These are phyloP conservation scores for Maudiozyma pseudohumilis DNA, from an alignment of 805 yeast species.

Conservation along the genomic window DNA sequence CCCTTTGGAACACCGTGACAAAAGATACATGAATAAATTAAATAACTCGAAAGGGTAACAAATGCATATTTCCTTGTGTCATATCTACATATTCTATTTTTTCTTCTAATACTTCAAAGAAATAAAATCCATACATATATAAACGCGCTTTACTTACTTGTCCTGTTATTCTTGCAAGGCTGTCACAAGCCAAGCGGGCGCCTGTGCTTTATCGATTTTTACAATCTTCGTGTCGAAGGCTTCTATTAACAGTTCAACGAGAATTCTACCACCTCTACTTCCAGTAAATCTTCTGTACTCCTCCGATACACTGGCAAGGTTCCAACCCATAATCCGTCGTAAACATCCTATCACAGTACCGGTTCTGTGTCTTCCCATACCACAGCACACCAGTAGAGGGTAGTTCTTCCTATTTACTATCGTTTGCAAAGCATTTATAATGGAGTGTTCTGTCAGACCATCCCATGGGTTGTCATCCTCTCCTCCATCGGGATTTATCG, in stretches of 20 bases:
- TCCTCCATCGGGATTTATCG: conserved; percentile 68
- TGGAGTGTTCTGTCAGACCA: conserved; percentile 74
- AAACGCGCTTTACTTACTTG: background rate
- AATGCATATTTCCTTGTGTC: background rate
- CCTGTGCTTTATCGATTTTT: conserved; percentile 21
- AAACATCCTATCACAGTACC: conserved; percentile 95
- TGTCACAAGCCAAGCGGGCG: conserved; percentile 27
- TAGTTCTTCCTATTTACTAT: conserved; percentile 64
- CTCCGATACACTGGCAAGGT: conserved; percentile 82
- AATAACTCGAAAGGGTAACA: no score
- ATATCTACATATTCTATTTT: background rate
- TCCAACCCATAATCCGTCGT: conserved; percentile 94
- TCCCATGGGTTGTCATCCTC: conserved; percentile 86
- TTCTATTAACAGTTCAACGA: conserved; percentile 85
- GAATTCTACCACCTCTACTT: conserved; percentile 79
- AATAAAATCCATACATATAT: background rate
- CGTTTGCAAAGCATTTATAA: conserved; percentile 66
- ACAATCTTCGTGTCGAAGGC: conserved; percentile 28
- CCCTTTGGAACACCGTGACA: no score
- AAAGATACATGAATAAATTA: no score
- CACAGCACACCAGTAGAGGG: conserved; percentile 88
- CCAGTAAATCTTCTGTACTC: conserved; percentile 94
- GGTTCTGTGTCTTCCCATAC: conserved; percentile 97
- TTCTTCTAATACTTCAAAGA: background rate
- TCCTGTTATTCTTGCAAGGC: conserved; percentile 7